Percentiles rank a stretch among this genome's conserved stretches.
These are phyloP conservation scores for Epichloe gansuensis DNA, from an alignment of 2,329 filamentous ascomycete species.

Conservation along the genomic window DNA sequence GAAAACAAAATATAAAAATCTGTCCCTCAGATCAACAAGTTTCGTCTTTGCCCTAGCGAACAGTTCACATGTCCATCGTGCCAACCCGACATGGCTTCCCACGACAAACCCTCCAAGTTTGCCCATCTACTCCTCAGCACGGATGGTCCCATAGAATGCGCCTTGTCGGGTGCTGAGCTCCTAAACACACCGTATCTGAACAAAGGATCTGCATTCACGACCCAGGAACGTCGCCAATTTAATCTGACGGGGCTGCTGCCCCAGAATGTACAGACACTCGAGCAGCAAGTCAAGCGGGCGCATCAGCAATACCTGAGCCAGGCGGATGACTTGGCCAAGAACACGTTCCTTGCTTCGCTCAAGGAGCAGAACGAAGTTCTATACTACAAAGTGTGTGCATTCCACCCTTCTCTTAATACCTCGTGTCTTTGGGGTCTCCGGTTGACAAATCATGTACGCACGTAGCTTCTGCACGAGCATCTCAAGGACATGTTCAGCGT, in stretches of 20 bases:
- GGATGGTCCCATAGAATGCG: conserved; percentile 22
- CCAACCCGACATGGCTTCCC: not conserved
- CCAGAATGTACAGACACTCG: conserved; percentile 56
- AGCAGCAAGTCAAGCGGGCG: conserved; percentile 63
- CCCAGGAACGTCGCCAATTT: conserved; percentile 56
- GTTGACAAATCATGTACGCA: not conserved
- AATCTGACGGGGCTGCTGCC: conserved; percentile 63
- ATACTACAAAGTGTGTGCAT: conserved; percentile 51
- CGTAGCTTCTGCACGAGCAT: conserved; percentile 58
- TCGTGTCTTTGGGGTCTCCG: too few species aligned
- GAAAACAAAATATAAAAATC: too few species aligned
- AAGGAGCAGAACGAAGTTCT: conserved; percentile 77
- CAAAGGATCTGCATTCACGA: conserved; percentile 68
- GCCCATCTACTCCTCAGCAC: conserved; percentile 22
- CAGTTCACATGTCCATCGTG: too few species aligned
- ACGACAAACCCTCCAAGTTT: conserved; percentile 13
- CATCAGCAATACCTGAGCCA: conserved; percentile 64
- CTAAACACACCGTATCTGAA: conserved; percentile 42
- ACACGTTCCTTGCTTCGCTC: conserved; percentile 75
- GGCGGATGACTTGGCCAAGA: conserved; percentile 59
- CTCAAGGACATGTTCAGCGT: conserved; percentile 79
- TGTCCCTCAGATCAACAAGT: too few species aligned
- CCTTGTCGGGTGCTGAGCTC: conserved; percentile 21
- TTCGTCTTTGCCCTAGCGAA: too few species aligned
- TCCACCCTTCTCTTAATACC: not conserved